Evolutionary conservation across 2,329 filamentous ascomycete genomes (phyloP).

Genomic region (Byssochlamys sp.): DNA sequence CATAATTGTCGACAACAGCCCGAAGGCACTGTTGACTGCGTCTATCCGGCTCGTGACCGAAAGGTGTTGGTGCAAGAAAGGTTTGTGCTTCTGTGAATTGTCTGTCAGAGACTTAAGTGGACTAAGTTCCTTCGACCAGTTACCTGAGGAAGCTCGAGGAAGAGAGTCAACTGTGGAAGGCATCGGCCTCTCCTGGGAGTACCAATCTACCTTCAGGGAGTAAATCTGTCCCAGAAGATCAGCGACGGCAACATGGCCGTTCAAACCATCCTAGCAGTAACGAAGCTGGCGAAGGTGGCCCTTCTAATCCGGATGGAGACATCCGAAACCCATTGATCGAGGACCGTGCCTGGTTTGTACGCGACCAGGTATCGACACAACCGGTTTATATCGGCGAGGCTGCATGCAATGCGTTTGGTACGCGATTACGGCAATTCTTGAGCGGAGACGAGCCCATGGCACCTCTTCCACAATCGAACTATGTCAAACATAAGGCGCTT

Average conservation of each 20-base stretch:
- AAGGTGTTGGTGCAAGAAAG: slow-evolving; percentile 7
- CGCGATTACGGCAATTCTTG: slow-evolving; percentile 7
- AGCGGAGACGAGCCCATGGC: slow-evolving; percentile 6
- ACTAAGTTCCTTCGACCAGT: not conserved
- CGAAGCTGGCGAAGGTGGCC: not conserved
- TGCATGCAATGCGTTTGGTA: slow-evolving; percentile 8
- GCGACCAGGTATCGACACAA: slow-evolving; percentile 7
- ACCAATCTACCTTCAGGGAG: not conserved
- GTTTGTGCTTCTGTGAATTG: not conserved
- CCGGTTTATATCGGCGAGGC: slow-evolving; percentile 9
- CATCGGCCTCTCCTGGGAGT: not conserved
- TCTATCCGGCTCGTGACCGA: slow-evolving; percentile 6
- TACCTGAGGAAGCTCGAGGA: slow-evolving; percentile 5
- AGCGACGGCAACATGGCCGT: not conserved
- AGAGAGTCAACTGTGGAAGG: slow-evolving; percentile 3
- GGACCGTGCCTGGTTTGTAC: slow-evolving; percentile 9
- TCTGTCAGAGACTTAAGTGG: not conserved
- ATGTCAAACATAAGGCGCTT: slow-evolving; percentile 6
- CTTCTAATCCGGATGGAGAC: slow-evolving; percentile 3
- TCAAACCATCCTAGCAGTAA: not conserved
- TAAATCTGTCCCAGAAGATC: not conserved
- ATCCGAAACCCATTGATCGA: slow-evolving; percentile 8
- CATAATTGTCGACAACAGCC: slow-evolving; percentile 5
- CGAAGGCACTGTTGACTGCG: slow-evolving; percentile 5
- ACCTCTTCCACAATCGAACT: slow-evolving; percentile 6